Evolutionary conservation across 768 basidiomycete species (phyloP).

Genomic region (Tulasnella sp.): DNA sequence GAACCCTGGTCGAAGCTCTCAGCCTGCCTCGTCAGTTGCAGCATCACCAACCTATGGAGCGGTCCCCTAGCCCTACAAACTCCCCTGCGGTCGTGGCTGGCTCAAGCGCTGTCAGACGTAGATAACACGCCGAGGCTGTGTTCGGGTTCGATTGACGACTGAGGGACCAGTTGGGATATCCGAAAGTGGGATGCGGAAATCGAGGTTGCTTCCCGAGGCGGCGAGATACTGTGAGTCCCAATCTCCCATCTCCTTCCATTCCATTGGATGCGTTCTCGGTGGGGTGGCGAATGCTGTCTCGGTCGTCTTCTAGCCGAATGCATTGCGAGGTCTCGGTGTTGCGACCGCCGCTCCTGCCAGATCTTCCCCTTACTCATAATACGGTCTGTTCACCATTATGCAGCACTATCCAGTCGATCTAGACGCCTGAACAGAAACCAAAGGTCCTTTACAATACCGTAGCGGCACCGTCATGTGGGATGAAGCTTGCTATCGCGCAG

Average conservation of each 20-base stretch:
- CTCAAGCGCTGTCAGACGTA: slow-evolving; percentile 54
- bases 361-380: background rate
- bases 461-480: background rate
- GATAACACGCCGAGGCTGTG: slow-evolving; percentile 67
- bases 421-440: slow-evolving; percentile 59
- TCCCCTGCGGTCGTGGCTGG: slow-evolving; percentile 50
- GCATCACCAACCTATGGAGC: slow-evolving; percentile 73
- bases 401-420: slow-evolving; percentile 77
- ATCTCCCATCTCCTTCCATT: background rate
- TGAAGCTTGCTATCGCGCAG: too few relatives aligned
- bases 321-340: background rate
- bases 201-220: slow-evolving; percentile 60
- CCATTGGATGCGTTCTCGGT: background rate
- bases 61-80: slow-evolving; percentile 53
- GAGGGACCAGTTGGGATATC: slow-evolving; percentile 58
- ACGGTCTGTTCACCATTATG: background rate
- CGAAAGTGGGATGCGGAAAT: slow-evolving; percentile 72
- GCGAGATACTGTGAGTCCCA: slow-evolving; percentile 70
- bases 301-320: background rate
- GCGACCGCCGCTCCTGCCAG: background rate
- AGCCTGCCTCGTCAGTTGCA: slow-evolving; percentile 55
- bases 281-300: background rate
- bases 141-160: slow-evolving; percentile 57
- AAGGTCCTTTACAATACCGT: slow-evolving; percentile 21
- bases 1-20: slow-evolving; percentile 55